Evolutionary conservation across 148 eudicot genomes (phyloP).

Genomic region (Suaeda aralocaspica): DNA sequence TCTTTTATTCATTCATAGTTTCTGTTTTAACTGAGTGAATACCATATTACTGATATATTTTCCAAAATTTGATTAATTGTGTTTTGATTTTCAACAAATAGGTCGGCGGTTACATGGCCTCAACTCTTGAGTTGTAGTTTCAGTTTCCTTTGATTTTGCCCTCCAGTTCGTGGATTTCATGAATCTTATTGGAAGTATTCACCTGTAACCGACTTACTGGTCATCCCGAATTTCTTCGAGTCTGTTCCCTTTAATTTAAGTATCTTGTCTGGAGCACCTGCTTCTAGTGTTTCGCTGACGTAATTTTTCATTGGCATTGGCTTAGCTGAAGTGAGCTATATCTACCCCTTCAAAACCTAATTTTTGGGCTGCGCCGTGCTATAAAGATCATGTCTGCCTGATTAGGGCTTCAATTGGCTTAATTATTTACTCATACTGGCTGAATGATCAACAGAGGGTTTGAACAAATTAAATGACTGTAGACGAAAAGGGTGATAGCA

Average conservation of each 20-base stretch:
- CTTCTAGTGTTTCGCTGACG: slow-evolving; percentile 14
- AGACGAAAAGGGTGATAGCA: slow-evolving; percentile 41
- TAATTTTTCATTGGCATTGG: slow-evolving; percentile 19
- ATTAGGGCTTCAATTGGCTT: slow-evolving; percentile 9
- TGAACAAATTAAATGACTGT: slow-evolving; percentile 39
- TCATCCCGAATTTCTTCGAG: slow-evolving; percentile 27
- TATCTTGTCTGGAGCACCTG: slow-evolving; percentile 26
- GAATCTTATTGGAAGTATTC: slow-evolving; percentile 17
- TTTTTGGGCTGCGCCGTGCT: background rate
- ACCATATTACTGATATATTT: slow-evolving; percentile 43
- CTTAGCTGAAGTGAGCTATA: slow-evolving; percentile 16
- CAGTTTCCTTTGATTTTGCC: slow-evolving; percentile 23
- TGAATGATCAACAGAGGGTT: slow-evolving; percentile 21
- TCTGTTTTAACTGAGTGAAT: slow-evolving; percentile 24
- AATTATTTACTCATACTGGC: slow-evolving; percentile 5
- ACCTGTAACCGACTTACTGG: slow-evolving; percentile 1
- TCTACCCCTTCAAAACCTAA: slow-evolving; percentile 14
- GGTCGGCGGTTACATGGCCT: slow-evolving; percentile 49
- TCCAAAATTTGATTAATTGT: slow-evolving; percentile 37
- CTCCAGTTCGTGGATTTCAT: slow-evolving; percentile 20
- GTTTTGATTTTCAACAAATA: slow-evolving; percentile 37
- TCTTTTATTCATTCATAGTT: slow-evolving; percentile 9
- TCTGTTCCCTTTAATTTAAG: slow-evolving; percentile 17
- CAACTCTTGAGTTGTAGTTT: slow-evolving; percentile 27
- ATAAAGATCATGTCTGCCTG: background rate